Conservation (phyloP, 2,329 filamentous ascomycete species). For the Alternaria metachromatica region DNA sequence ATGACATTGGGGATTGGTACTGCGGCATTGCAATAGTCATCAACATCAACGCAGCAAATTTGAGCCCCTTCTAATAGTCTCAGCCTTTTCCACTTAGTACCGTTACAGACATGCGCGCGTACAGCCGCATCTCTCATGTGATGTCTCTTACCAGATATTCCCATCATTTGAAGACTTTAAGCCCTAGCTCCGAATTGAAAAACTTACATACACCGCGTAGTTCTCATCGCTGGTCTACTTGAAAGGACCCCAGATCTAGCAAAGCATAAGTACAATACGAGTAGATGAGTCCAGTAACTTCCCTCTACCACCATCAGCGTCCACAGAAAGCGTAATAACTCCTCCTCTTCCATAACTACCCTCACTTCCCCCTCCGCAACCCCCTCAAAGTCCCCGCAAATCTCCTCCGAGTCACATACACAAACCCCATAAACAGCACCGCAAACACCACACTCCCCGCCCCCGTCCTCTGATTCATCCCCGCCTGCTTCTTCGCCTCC, state of each 20-base stretch:
- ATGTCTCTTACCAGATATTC: neutral
- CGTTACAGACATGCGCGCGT: neutral
- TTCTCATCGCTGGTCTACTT: neutral
- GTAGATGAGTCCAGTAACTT: neutral
- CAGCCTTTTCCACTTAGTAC: too few species aligned
- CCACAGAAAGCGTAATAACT: neutral
- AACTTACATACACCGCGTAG: neutral
- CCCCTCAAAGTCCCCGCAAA: constrained; percentile 35
- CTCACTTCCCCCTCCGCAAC: constrained; percentile 14
- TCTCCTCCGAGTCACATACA: constrained; percentile 31
- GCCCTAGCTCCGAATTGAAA: neutral
- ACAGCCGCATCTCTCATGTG: neutral
- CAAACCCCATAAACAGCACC: constrained; percentile 22
- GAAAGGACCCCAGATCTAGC: neutral
- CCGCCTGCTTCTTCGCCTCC: constrained; percentile 31
- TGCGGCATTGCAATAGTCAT: neutral
- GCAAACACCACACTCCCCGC: constrained; percentile 22
- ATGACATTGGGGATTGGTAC: too few species aligned
- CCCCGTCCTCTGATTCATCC: constrained; percentile 20
- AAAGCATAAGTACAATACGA: neutral
- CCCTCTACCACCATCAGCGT: neutral
- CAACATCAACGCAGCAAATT: neutral
- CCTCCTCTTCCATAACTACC: neutral
- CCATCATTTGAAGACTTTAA: neutral
- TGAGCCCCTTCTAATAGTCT: neutral